phyloP scores from a whole-genome alignment of 106 monocot genomes.

The Acanthochlamys bracteata region DNA sequence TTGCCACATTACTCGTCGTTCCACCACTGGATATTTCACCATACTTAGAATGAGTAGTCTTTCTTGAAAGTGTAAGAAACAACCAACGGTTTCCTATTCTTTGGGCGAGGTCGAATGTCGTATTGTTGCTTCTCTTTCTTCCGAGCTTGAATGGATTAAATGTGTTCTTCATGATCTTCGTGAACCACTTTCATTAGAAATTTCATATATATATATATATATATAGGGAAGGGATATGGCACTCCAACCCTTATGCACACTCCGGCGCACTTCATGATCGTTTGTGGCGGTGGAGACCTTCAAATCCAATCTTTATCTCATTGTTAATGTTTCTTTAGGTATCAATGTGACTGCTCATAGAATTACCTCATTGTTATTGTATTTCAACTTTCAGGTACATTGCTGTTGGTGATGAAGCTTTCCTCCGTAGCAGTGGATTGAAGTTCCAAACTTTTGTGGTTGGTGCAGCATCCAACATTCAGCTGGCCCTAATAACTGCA shows the following conservation, averaged over 20 bases:
- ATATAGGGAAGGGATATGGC: too few species aligned
- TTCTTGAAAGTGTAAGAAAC: not conserved
- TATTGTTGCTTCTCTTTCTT: too few species aligned
- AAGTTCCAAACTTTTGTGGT: constrained; percentile 52
- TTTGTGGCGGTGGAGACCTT: too few species aligned
- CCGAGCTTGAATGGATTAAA: not conserved
- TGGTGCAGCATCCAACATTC: constrained; percentile 66
- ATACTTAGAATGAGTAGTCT: not conserved
- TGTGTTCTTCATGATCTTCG: not conserved
- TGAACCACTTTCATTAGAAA: not conserved
- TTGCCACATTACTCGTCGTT: not conserved
- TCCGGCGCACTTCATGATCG: too few species aligned
- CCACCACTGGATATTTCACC: not conserved
- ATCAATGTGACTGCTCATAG: too few species aligned
- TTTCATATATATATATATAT: not conserved
- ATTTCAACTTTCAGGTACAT: constrained; percentile 42
- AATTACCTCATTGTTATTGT: too few species aligned
- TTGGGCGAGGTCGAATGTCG: too few species aligned
- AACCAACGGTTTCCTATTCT: too few species aligned
- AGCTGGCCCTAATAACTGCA: constrained; percentile 32
- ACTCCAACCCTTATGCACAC: too few species aligned
- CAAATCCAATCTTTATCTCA: too few species aligned
- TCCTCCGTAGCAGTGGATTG: constrained; percentile 49
- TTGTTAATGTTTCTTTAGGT: not conserved
- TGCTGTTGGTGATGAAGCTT: constrained; percentile 85